Conservation (phyloP, 331 rosid species). For the Pyracantha coccinea region DNA sequence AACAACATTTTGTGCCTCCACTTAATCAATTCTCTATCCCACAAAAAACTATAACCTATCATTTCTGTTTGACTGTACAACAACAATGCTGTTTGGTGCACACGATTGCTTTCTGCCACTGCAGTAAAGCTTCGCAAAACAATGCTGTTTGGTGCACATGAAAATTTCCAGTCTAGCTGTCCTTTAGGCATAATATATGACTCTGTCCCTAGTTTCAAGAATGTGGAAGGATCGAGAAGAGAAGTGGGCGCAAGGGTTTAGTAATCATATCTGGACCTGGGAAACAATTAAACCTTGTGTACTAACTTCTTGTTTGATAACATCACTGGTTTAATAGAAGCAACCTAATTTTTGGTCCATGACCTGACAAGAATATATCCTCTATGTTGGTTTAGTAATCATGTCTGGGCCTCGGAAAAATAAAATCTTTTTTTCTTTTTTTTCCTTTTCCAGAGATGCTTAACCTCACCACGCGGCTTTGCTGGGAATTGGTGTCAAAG, state of each 20-base stretch:
- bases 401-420: not conserved
- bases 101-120: not conserved
- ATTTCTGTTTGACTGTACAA: not conserved
- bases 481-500: conserved; percentile 81
- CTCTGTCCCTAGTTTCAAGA: not conserved
- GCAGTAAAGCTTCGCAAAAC: not conserved
- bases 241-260: not conserved
- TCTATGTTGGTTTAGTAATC: not conserved
- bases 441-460: conserved; percentile 68
- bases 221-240: not conserved
- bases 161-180: not conserved
- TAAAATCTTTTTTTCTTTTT: not conserved
- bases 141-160: not conserved
- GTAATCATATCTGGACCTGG: not conserved
- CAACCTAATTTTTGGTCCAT: not conserved
- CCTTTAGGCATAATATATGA: not conserved
- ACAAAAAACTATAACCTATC: not conserved
- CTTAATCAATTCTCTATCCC: too few species aligned
- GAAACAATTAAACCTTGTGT: not conserved
- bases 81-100: not conserved
- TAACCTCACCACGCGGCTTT: conserved; percentile 74
- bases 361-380: not conserved
- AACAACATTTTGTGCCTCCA: too few species aligned
- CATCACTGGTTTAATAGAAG: not conserved
- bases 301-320: not conserved